Percentiles rank a stretch among this genome's conserved stretches.
Conservation (phyloP, 176 grass and related monocot genomes). For the Triticum timopheevii region DNA sequence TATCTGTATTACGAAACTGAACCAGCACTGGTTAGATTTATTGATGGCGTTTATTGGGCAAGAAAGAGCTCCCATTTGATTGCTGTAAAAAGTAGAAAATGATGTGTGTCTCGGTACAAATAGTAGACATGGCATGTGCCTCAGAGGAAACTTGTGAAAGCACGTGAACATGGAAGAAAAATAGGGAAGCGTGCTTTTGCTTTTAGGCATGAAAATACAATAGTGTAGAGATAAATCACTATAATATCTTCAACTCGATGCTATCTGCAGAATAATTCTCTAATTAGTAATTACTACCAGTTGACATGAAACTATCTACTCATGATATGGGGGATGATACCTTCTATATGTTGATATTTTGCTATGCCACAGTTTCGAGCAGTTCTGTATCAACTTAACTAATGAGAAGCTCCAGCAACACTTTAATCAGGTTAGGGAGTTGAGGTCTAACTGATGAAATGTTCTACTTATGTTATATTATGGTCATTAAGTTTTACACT, state of each 20-base stretch:
- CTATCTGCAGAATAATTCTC: conserved; percentile 7
- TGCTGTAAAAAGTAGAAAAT: not conserved
- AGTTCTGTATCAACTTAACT: conserved; percentile 99
- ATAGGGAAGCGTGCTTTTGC: not conserved
- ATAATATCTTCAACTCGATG: conserved; percentile 4
- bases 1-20: conserved; percentile 1
- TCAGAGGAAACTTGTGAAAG: conserved; percentile 3
- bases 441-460: conserved; percentile 1
- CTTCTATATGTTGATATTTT: conserved; percentile 36
- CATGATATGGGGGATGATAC: not conserved
- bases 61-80: not conserved
- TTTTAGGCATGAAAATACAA: conserved; percentile 18
- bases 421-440: conserved; percentile 87
- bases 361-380: conserved; percentile 73
- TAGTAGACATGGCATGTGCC: not conserved
- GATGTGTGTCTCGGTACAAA: not conserved
- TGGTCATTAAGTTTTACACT: conserved; percentile 2
- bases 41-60: not conserved
- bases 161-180: not conserved
- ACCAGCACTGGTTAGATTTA: not conserved
- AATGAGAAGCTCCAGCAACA: conserved; percentile 99
- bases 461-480: conserved; percentile 19
- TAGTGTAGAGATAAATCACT: not conserved
- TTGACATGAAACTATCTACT: conserved; percentile 32
- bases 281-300: not conserved